Evolutionary conservation across 139 green algal species (phyloP).

Genomic region (Coelastrella sp.): DNA sequence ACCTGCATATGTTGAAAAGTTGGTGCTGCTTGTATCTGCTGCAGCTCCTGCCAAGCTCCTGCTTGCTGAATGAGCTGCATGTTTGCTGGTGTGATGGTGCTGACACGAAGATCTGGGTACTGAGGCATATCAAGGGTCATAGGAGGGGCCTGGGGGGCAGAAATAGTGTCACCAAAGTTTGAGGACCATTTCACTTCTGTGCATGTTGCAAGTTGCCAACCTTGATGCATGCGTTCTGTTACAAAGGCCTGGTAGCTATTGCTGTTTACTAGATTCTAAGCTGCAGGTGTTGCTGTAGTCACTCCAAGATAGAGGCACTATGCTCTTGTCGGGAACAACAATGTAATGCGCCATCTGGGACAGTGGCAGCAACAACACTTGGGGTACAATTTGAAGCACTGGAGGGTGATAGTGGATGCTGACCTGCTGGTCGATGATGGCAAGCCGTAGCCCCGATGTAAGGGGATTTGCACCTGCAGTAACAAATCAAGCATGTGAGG

Average conservation of each 20-base stretch:
- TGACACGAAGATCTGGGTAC: constrained; percentile 74
- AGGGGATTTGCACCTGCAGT: constrained; percentile 64
- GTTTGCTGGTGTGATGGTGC: constrained; percentile 78
- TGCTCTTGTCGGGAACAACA: no score
- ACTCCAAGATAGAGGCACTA: no score
- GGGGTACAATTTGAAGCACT: no score
- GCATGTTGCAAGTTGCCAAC: no score
- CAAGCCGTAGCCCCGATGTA: constrained; percentile 64
- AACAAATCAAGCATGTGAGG: no score
- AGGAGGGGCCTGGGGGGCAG: constrained; percentile 54
- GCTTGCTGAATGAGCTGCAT: constrained; percentile 62
- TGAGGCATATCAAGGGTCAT: neutral
- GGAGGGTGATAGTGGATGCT: neutral
- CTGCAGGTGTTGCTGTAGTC: no score
- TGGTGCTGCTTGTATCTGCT: constrained; percentile 47
- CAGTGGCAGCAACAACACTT: neutral
- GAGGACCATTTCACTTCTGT: no score
- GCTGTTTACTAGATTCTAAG: no score
- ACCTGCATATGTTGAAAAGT: constrained; percentile 72
- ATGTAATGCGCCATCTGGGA: neutral
- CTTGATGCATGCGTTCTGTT: no score
- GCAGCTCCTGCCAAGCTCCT: constrained; percentile 71
- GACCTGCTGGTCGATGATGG: constrained; percentile 75
- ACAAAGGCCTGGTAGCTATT: no score
- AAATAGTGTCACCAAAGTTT: no score